phyloP scores from a whole-genome alignment of 1,284 basidiomycete genomes.

The Xanthoconium separans region DNA sequence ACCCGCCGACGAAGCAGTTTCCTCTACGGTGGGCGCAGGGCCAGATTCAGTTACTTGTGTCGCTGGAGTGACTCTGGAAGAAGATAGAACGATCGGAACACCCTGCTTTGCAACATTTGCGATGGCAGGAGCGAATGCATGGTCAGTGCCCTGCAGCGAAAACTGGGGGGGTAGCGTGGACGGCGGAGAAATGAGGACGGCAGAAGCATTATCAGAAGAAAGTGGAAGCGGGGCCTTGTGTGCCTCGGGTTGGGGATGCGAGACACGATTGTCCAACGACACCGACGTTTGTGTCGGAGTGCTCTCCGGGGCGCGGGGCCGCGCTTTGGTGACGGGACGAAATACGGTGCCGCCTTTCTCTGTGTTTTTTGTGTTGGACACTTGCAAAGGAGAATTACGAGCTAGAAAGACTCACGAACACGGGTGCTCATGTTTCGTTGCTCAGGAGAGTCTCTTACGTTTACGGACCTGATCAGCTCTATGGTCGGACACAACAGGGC shows the following conservation, averaged over 20 bases:
- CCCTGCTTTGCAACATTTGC: slow-evolving; percentile 5
- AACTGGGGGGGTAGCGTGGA: slow-evolving; percentile 16
- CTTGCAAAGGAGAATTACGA: neutral
- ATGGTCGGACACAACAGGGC: slow-evolving; percentile 21
- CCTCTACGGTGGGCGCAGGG: neutral
- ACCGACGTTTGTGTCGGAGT: slow-evolving; percentile 38
- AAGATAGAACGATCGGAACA: slow-evolving; percentile 24
- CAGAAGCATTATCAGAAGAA: neutral
- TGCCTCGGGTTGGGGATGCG: slow-evolving; percentile 12
- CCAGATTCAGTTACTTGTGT: neutral
- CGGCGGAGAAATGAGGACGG: slow-evolving; percentile 22
- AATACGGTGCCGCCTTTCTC: slow-evolving; percentile 74
- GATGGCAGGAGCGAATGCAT: neutral
- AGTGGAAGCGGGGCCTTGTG: neutral
- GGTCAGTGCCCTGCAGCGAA: slow-evolving; percentile 6
- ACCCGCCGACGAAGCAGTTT: neutral
- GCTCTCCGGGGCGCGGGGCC: slow-evolving; percentile 33
- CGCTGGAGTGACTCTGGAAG: slow-evolving; percentile 14
- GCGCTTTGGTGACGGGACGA: slow-evolving; percentile 59
- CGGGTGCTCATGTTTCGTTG: slow-evolving; percentile 59
- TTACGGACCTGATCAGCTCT: neutral
- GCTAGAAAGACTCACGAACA: slow-evolving; percentile 58
- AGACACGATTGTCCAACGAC: slow-evolving; percentile 29
- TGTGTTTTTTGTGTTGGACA: slow-evolving; percentile 30
- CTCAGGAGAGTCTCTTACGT: neutral